Evolutionary conservation across 768 basidiomycete species (phyloP), one percentile per base, ranked within the genome.

Genomic region (Serendipita sp.): DNA sequence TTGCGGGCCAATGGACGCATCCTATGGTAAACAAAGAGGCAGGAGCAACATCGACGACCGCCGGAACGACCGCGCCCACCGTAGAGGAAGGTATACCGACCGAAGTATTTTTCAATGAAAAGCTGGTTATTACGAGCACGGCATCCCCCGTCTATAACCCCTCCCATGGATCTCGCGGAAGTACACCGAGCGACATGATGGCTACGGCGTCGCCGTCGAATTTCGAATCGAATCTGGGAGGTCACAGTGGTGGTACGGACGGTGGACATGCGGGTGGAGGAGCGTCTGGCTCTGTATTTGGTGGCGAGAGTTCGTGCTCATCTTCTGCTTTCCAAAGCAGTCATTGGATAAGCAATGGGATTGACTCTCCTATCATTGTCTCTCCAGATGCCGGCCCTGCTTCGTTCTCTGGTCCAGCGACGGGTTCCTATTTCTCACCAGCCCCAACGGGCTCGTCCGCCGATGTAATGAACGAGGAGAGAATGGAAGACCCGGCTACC

Each of bases 281-380:
- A 35, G 48, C 48, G 35, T n/a, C 56, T n/a, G 16, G 28, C 16
- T 38, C 56, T 11, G 23, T 36, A 10, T 30, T 60, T n/a, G 16
- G n/a, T 11, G 56, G 56, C 23, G 56, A 60, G 56, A n/a, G 36
- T 60, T 38, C 48, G 48, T 60, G 28, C 34, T n/a, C 28, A 10
- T 60, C 56, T 36, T 60, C 56, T 38, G 56, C 56, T 32, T 60
- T 51, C 48, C 48, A 60, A 28, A 10, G 56, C 28, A 28, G 32
- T 38, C 28, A 60, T 8, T 60, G 56, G 56, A 38, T 60, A 30
- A 18, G 34, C 35, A 32, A 28, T 18, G 48, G 30, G 8, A 51
- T 51, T 60, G 56, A 60, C 36, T 60, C 56, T 28, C 56, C 56
- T n/a, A 8, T 60, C 28, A 35, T 60, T n/a, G 56, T 60, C 11